Percentiles rank a stretch among this genome's conserved stretches.
Conservation (phyloP, 106 monocot genomes). For the Acorus calamus region DNA sequence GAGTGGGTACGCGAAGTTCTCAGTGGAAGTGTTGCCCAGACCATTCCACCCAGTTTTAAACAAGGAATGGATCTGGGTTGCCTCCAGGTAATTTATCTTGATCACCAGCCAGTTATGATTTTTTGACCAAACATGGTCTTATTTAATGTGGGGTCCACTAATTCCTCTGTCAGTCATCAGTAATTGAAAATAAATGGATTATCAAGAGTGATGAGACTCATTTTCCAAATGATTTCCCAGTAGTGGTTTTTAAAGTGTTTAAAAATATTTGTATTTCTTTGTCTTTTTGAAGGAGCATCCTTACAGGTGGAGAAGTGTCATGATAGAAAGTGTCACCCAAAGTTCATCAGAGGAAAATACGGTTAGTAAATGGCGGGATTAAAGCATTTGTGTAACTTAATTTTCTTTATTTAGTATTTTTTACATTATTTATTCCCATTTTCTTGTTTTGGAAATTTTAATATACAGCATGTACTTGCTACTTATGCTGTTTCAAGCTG, state of each 20-base stretch:
- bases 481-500: too few relatives aligned
- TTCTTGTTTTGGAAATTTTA: too few relatives aligned
- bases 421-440: too few relatives aligned
- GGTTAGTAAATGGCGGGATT: constrained; percentile 26
- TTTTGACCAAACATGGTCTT: background rate
- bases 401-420: too few relatives aligned
- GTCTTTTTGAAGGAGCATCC: constrained; percentile 37
- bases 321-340: background rate
- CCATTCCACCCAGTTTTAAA: constrained; percentile 66
- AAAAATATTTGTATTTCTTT: too few relatives aligned
- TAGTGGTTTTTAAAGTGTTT: too few relatives aligned
- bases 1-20: constrained; percentile 78
- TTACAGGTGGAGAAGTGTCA: constrained; percentile 33
- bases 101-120: background rate
- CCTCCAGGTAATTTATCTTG: constrained; percentile 44
- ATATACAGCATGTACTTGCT: too few relatives aligned
- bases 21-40: constrained; percentile 44
- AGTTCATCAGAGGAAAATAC: constrained; percentile 26
- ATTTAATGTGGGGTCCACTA: background rate
- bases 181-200: too few relatives aligned
- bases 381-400: too few relatives aligned
- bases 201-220: too few relatives aligned
- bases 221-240: too few relatives aligned
- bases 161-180: background rate
- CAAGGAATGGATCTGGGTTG: constrained; percentile 65